Base-by-base conservation (phyloP, 2,329 filamentous ascomycete genomes). In the Pestalotiopsis sp. region DNA sequence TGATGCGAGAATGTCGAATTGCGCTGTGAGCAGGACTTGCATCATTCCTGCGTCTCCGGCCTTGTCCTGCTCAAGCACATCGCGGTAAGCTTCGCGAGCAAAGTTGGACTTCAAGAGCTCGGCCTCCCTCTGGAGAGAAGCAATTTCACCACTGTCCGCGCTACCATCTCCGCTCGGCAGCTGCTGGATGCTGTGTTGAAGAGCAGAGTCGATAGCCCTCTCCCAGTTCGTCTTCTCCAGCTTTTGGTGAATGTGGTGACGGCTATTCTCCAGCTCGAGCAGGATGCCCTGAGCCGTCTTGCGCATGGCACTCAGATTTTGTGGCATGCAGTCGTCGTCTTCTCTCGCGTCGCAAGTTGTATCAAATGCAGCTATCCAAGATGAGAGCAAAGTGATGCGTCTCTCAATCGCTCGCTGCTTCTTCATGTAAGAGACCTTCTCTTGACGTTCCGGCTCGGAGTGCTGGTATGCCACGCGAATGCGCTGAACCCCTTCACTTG, bases 281-380 rank as follows among this genome's bases (percentile, higher is more conserved):
- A 97, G 86, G 57, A 98, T 95, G 1, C 95, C 96, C 68, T 93
- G 90, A 0, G 95, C 95, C 1, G 93, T 95, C 80, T 95, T 97
- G 68, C 94, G 91, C 83, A 98, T 93, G 0, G 92, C 88, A 2
- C 86, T 80, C 59, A 97, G 82, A 72, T 90, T 93, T 40, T 87
- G 82, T 1, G 94, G 89, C 86, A 91, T 90, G 0, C 86, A 82
- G 14, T 90, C 87, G 69, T 92, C 91, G 23, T 90, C 88, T 66
- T 92, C 91, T 20, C 90, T 87, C 62, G 86, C 86, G 52, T 94
- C 93, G 73, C 92, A 95, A 2, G 97, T 89, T 1, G 87, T 85
- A 71, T 98, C 95, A 75, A 98, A 99, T 2, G 94, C 94, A 1
- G 92, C 93, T 68, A 98, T 92, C 96, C 96, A 99, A 1, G 92